Conservation (phyloP, 768 basidiomycete species). For the Suillus luteus region DNA sequence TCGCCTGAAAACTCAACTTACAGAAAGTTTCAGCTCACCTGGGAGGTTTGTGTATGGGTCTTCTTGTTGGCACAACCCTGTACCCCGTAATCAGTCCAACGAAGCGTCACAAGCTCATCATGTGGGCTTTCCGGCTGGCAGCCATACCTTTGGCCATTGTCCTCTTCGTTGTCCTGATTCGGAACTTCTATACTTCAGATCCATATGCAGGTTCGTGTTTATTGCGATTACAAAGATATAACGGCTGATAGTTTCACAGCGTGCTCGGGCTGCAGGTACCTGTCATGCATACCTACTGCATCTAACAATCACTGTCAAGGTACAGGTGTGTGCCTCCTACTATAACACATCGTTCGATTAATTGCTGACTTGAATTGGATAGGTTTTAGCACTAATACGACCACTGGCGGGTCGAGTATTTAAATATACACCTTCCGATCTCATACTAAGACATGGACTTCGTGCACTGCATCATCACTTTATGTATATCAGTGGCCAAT, state of each 20-base stretch:
- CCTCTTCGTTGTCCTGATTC: conserved; percentile 77
- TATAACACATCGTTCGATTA: background rate
- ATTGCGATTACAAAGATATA: background rate
- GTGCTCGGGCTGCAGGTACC: conserved; percentile 84
- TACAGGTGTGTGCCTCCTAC: conserved; percentile 32
- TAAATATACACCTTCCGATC: conserved; percentile 11
- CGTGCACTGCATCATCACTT: conserved; percentile 6
- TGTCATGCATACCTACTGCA: conserved; percentile 84
- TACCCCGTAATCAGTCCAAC: conserved; percentile 89
- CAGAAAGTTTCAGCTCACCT: conserved; percentile 61
- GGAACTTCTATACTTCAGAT: conserved; percentile 90
- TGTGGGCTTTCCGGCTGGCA: conserved; percentile 71
- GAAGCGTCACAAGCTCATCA: conserved; percentile 67
- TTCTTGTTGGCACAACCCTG: conserved; percentile 80
- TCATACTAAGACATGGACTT: conserved; percentile 5
- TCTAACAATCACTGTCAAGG: conserved; percentile 68
- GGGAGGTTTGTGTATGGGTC: conserved; percentile 83
- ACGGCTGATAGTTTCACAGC: conserved; percentile 43
- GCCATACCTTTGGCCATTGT: conserved; percentile 78
- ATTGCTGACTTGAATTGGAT: conserved; percentile 11
- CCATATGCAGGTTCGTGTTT: conserved; percentile 71
- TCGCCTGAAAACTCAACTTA: background rate
- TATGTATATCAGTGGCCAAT: conserved; percentile 5
- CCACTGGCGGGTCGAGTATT: conserved; percentile 33
- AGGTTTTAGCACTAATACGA: conserved; percentile 30